Evolutionary conservation across 257 asterid genomes (phyloP).

Genomic region (Gentiana straminea): DNA sequence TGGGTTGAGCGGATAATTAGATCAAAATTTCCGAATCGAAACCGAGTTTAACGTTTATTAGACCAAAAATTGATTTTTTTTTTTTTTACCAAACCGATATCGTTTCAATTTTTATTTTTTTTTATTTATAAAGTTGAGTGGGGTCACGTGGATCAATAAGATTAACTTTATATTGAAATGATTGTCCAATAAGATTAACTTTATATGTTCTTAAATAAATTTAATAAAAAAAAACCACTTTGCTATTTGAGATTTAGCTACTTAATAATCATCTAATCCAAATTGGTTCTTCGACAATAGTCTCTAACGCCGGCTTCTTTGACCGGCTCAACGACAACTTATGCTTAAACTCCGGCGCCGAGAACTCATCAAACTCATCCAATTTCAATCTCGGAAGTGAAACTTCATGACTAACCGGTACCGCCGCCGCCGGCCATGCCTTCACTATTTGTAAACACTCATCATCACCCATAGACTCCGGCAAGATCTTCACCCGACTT

Average conservation of each 20-base stretch:
- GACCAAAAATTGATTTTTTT: too few relatives aligned
- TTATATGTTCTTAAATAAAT: neutral
- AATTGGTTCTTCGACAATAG: constrained; percentile 60
- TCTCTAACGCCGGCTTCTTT: constrained; percentile 82
- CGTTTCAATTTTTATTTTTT: too few relatives aligned
- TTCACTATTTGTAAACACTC: neutral
- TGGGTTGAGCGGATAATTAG: too few relatives aligned
- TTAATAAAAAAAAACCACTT: too few relatives aligned
- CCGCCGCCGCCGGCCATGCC: neutral
- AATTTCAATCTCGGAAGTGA: constrained; percentile 38
- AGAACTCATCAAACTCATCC: constrained; percentile 51
- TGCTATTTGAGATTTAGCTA: too few relatives aligned
- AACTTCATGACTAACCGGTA: neutral
- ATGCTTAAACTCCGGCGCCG: constrained; percentile 42
- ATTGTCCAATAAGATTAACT: neutral
- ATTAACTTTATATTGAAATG: too few relatives aligned
- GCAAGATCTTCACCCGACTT: constrained; percentile 39
- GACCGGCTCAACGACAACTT: constrained; percentile 58
- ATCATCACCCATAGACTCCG: constrained; percentile 30
- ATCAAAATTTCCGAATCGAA: too few relatives aligned
- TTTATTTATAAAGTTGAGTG: too few relatives aligned
- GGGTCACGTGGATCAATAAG: too few relatives aligned
- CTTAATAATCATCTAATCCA: constrained; percentile 15
- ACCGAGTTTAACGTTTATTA: too few relatives aligned
- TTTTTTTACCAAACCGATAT: too few relatives aligned